Percentiles rank a stretch among this genome's conserved stretches.
phyloP scores from a whole-genome alignment of 805 yeast species.

The Barnettozyma salicaria region DNA sequence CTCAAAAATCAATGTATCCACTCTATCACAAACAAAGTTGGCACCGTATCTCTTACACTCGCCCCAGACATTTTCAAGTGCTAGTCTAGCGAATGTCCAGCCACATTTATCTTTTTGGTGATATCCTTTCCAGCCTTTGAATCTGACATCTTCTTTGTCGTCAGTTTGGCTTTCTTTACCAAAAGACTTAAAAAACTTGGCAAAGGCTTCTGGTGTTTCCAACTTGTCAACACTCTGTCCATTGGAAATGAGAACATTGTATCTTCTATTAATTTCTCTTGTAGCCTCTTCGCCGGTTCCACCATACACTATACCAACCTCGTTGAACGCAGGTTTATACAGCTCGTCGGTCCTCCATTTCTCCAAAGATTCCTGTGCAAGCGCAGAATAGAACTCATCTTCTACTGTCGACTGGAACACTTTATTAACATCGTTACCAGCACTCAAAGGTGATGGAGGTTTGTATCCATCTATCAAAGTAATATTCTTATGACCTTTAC shows the following conservation, averaged over 20 bases:
- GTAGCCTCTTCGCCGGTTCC: slow-evolving; percentile 10
- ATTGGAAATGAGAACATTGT: neutral
- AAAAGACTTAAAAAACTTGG: slow-evolving; percentile 3
- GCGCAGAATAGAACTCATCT: slow-evolving; percentile 19
- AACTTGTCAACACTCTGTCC: slow-evolving; percentile 10
- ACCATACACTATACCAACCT: slow-evolving; percentile 30
- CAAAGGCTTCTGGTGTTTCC: slow-evolving; percentile 9
- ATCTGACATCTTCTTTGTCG: slow-evolving; percentile 4
- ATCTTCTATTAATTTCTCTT: slow-evolving; percentile 7
- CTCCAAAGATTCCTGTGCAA: slow-evolving; percentile 31
- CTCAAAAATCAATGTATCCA: slow-evolving; percentile 15
- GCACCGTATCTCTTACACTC: slow-evolving; percentile 32
- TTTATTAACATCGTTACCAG: slow-evolving; percentile 39
- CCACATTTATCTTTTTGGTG: slow-evolving; percentile 30
- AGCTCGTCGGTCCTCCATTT: slow-evolving; percentile 31
- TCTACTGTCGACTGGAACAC: slow-evolving; percentile 27
- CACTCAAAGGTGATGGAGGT: slow-evolving; percentile 34
- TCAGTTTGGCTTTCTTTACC: too few species aligned
- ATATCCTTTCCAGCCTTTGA: slow-evolving; percentile 30
- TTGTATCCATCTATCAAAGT: slow-evolving; percentile 29
- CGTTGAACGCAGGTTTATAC: slow-evolving; percentile 29
- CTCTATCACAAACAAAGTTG: slow-evolving; percentile 18
- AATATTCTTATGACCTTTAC: slow-evolving; percentile 29
- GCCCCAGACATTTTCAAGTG: slow-evolving; percentile 26
- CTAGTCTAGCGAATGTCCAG: slow-evolving; percentile 32